Evolutionary conservation across 768 basidiomycete species (phyloP).

Genomic region (Calocybe gangraenosa): DNA sequence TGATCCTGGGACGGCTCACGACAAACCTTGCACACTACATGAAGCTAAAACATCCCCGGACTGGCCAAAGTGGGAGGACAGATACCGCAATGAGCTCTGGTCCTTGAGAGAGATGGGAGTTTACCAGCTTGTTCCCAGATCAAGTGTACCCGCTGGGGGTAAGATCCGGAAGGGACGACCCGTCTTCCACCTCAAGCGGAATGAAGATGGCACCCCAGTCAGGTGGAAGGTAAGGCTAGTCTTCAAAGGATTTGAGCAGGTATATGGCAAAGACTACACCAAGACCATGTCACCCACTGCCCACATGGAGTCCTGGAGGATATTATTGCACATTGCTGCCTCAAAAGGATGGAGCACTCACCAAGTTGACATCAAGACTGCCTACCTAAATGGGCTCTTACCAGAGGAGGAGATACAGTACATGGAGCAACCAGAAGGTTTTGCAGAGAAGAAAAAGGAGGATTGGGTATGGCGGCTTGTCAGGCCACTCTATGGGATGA

Average conservation of each 20-base stretch:
- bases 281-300: slow-evolving; percentile 37
- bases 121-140: slow-evolving; percentile 15
- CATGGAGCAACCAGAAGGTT: slow-evolving; percentile 30
- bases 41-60: slow-evolving; percentile 4
- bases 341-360: slow-evolving; percentile 20
- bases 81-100: slow-evolving; percentile 21
- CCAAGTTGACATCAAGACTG: no score
- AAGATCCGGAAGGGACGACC: neutral
- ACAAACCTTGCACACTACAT: neutral
- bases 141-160: neutral
- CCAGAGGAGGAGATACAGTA: slow-evolving; percentile 27
- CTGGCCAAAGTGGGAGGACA: slow-evolving; percentile 1
- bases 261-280: slow-evolving; percentile 29
- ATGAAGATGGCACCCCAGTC: slow-evolving; percentile 19
- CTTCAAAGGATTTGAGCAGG: slow-evolving; percentile 27
- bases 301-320: slow-evolving; percentile 19
- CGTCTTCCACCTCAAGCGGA: slow-evolving; percentile 21
- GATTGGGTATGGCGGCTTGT: slow-evolving; percentile 15
- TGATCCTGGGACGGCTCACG: neutral
- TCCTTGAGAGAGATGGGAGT: slow-evolving; percentile 21
- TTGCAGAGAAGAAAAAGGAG: slow-evolving; percentile 10
- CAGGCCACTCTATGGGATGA: slow-evolving; percentile 3
- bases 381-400: slow-evolving; percentile 10
- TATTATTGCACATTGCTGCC: slow-evolving; percentile 25
- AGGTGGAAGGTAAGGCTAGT: slow-evolving; percentile 31